A percentile compares a stretch with the other conserved stretches of the same genome.
Conservation (phyloP, 805 yeast genomes). For the Huiozyma sinensis region DNA sequence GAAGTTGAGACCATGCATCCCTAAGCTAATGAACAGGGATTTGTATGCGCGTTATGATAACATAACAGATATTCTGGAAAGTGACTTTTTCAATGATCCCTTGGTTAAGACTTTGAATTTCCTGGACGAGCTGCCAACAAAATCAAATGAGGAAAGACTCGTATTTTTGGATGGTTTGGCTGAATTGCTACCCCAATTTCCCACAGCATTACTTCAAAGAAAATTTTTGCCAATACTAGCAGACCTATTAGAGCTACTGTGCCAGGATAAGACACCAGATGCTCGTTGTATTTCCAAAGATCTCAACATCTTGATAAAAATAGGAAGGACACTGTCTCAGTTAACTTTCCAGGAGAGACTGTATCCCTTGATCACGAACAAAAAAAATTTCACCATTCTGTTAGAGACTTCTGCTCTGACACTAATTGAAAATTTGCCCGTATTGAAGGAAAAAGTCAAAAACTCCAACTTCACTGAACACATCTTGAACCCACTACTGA, state of each 20-base stretch:
- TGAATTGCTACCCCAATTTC: slow-evolving; percentile 44
- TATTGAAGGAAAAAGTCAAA: slow-evolving; percentile 39
- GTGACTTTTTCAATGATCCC: slow-evolving; percentile 73
- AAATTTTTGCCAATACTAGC: slow-evolving; percentile 66
- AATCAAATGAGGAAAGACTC: slow-evolving; percentile 53
- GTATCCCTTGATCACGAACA: slow-evolving; percentile 31
- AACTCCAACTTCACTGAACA: slow-evolving; percentile 37
- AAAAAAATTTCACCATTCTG: slow-evolving; percentile 13
- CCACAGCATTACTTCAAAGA: slow-evolving; percentile 44
- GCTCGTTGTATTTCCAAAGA: slow-evolving; percentile 29
- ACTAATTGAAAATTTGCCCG: slow-evolving; percentile 38
- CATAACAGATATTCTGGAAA: slow-evolving; percentile 46
- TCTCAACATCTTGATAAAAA: slow-evolving; percentile 45
- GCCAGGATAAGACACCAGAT: slow-evolving; percentile 30
- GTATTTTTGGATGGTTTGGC: slow-evolving; percentile 59
- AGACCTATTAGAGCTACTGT: slow-evolving; percentile 34
- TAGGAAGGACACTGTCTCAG: slow-evolving; percentile 60
- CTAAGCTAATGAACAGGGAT: slow-evolving; percentile 44
- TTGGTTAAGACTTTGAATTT: slow-evolving; percentile 70
- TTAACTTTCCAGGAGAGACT: slow-evolving; percentile 68
- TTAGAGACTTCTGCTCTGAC: slow-evolving; percentile 24
- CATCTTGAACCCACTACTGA: slow-evolving; percentile 22
- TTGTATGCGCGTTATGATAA: slow-evolving; percentile 45
- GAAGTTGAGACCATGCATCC: slow-evolving; percentile 35
- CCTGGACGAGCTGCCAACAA: slow-evolving; percentile 74